These are phyloP conservation scores for Wallacemonas sp. DNA, from an alignment of 208 protist genomes.

Conservation along the genomic window DNA sequence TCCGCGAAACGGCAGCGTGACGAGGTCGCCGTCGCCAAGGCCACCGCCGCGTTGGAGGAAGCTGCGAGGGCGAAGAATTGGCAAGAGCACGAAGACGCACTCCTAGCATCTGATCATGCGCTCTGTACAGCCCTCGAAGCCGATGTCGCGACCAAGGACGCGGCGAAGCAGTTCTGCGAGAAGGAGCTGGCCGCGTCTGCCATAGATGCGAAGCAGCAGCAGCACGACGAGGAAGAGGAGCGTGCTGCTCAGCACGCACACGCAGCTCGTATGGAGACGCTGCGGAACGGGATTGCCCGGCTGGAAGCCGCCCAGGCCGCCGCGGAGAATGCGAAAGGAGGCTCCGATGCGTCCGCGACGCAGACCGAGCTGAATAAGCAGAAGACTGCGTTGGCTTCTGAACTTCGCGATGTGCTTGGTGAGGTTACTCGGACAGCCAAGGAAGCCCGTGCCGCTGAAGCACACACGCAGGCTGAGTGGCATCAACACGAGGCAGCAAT, in stretches of 20 bases:
- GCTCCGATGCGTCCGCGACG: not conserved
- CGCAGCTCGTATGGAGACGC: not conserved
- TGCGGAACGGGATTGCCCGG: not conserved
- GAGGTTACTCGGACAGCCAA: conserved; percentile 13
- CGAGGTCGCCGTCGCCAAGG: not conserved
- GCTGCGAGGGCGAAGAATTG: not conserved
- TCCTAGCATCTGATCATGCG: not conserved
- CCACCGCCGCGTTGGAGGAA: conserved; percentile 3
- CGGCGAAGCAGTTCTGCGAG: not conserved
- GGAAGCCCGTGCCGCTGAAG: not conserved
- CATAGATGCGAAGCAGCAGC: not conserved
- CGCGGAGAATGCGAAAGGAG: too few species aligned
- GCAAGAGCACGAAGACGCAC: not conserved
- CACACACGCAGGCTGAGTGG: not conserved
- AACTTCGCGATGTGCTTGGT: conserved; percentile 4
- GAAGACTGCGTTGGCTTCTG: conserved; percentile 6
- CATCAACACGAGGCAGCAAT: not conserved
- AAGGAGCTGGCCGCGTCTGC: not conserved
- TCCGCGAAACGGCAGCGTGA: conserved; percentile 4
- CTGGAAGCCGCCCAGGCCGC: conserved; percentile 7
- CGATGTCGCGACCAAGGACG: conserved; percentile 2
- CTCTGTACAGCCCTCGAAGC: conserved; percentile 5
- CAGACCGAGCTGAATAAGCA: conserved; percentile 10
- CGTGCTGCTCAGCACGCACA: not conserved
- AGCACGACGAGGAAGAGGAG: not conserved